Percentiles rank a stretch among this genome's conserved stretches.
phyloP scores from a whole-genome alignment of 345 rosid genomes.

The Erysimum cheiranthoides region DNA sequence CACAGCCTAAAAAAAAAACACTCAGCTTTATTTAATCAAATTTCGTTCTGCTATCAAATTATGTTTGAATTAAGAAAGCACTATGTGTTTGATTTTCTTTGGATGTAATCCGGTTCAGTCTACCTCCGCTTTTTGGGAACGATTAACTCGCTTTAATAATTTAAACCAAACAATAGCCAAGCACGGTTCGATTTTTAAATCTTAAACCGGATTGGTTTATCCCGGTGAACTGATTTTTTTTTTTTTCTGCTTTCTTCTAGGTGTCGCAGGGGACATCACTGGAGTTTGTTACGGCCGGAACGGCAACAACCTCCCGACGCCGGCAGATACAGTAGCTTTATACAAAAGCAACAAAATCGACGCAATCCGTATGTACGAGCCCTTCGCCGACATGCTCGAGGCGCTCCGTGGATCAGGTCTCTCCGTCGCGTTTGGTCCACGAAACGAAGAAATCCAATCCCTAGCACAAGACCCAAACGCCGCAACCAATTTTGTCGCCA shows the following conservation, averaged over 20 bases:
- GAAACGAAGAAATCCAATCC: constrained; percentile 40
- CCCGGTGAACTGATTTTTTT: neutral
- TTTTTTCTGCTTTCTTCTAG: neutral
- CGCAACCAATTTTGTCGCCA: constrained; percentile 34
- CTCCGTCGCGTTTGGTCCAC: constrained; percentile 40
- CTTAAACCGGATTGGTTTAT: constrained; percentile 7
- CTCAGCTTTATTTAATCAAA: neutral
- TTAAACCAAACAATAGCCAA: constrained; percentile 1
- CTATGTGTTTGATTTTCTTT: too few species aligned
- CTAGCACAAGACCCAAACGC: constrained; percentile 40
- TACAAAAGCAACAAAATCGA: constrained; percentile 38
- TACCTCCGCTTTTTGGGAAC: neutral
- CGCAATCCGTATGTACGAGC: constrained; percentile 47
- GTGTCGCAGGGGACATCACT: constrained; percentile 28
- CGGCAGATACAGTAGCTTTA: constrained; percentile 45
- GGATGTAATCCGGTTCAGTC: neutral
- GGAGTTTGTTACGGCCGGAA: constrained; percentile 51
- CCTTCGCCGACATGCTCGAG: constrained; percentile 42
- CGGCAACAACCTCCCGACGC: constrained; percentile 53
- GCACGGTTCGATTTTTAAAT: neutral
- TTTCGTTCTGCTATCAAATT: too few species aligned
- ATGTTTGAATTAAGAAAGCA: too few species aligned
- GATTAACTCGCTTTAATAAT: neutral
- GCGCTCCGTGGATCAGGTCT: constrained; percentile 43
- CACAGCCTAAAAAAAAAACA: neutral